phyloP scores from a whole-genome alignment of 768 basidiomycete species.

The Hydnum rufescens region DNA sequence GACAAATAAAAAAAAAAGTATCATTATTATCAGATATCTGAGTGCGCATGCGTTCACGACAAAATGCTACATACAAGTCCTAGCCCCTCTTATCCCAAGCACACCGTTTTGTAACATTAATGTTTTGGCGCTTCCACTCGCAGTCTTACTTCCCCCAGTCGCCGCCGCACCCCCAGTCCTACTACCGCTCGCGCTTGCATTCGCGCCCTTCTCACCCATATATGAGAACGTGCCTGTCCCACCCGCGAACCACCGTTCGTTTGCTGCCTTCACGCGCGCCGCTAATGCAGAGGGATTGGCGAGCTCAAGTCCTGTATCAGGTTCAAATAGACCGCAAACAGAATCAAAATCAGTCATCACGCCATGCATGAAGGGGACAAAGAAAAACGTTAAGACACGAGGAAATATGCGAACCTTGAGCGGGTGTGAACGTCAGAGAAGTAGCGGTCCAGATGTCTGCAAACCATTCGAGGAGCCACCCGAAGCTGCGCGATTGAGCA shows the following conservation, averaged over 20 bases:
- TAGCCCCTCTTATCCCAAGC: no score
- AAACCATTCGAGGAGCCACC: conserved; percentile 22
- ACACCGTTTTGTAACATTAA: no score
- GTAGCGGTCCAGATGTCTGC: conserved; percentile 72
- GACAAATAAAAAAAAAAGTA: no score
- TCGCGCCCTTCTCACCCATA: conserved; percentile 5
- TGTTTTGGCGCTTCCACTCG: no score
- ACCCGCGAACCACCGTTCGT: conserved; percentile 85
- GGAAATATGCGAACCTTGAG: conserved; percentile 41
- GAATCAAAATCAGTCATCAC: background rate
- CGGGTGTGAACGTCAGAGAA: conserved; percentile 83
- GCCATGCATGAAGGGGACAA: background rate
- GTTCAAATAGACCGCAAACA: background rate
- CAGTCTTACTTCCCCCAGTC: no score
- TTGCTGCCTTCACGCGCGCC: conserved; percentile 85
- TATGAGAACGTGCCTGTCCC: conserved; percentile 37
- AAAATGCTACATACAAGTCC: no score
- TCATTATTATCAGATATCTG: no score
- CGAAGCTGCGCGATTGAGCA: conserved; percentile 51
- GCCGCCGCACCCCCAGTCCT: no score
- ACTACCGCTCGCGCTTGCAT: background rate
- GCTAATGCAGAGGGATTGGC: conserved; percentile 77
- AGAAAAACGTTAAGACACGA: background rate
- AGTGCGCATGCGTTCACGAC: no score
- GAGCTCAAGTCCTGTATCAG: conserved; percentile 60